phyloP scores from a whole-genome alignment of 306 rosid species.

The Betula pendula region DNA sequence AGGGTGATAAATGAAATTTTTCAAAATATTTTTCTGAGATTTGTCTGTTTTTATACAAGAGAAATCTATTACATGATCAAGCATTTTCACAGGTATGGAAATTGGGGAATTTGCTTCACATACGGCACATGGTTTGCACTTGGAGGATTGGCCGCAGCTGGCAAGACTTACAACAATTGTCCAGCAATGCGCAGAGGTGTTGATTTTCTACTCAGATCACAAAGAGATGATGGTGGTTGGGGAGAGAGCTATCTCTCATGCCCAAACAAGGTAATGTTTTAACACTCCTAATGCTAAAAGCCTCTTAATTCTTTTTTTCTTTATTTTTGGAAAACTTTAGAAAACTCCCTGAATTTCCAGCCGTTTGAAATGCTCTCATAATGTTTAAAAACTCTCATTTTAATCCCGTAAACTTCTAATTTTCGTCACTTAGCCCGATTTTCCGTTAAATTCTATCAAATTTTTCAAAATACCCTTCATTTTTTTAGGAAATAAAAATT shows the following conservation, averaged over 20 bases:
- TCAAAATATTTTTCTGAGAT: neutral
- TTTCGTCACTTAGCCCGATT: too few species aligned
- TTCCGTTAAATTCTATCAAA: too few species aligned
- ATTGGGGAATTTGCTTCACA: conserved; percentile 68
- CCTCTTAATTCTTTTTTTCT: too few species aligned
- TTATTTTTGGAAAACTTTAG: too few species aligned
- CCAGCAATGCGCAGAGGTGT: conserved; percentile 49
- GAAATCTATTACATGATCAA: neutral
- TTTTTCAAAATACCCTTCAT: too few species aligned
- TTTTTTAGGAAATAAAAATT: too few species aligned
- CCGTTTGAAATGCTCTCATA: too few species aligned
- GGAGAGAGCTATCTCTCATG: conserved; percentile 68
- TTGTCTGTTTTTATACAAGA: neutral
- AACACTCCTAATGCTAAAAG: too few species aligned
- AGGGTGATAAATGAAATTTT: too few species aligned
- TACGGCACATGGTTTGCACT: conserved; percentile 66
- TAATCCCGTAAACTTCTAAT: too few species aligned
- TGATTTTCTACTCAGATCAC: conserved; percentile 46
- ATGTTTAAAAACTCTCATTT: too few species aligned
- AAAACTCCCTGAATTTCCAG: too few species aligned
- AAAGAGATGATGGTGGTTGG: conserved; percentile 70
- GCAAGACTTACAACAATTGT: conserved; percentile 49
- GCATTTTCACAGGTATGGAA: conserved; percentile 36
- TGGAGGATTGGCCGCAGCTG: conserved; percentile 57
- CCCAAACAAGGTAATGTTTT: conserved; percentile 39